Evolutionary conservation across 2,329 filamentous ascomycete species (phyloP).

Genomic region (Pseudofabraea citricarpa): DNA sequence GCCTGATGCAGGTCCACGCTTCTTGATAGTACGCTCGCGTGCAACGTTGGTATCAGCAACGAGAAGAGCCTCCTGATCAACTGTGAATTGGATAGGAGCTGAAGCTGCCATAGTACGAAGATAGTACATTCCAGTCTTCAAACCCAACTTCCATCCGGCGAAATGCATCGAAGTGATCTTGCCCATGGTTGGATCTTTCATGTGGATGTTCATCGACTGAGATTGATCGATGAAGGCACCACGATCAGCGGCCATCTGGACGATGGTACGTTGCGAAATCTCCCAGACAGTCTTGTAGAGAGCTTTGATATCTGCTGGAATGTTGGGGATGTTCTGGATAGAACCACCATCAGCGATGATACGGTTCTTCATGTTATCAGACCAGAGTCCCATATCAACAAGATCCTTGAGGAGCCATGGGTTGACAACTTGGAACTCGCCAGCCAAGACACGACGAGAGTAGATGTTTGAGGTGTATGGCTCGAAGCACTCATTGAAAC

Average conservation of each 20-base stretch:
- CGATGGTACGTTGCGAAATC: conserved; percentile 89
- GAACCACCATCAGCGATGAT: conserved; percentile 97
- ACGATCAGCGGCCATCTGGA: conserved; percentile 97
- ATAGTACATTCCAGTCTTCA: conserved; percentile 99
- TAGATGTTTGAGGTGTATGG: conserved; percentile 99
- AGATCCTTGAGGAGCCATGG: conserved; percentile 98
- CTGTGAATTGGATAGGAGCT: conserved; percentile 97
- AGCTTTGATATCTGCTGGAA: conserved; percentile 90
- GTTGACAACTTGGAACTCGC: conserved; percentile 99
- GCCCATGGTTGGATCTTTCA: conserved; percentile 99
- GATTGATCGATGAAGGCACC: conserved; percentile 99
- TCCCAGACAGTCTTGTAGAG: conserved; percentile 99
- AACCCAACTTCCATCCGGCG: conserved; percentile 94
- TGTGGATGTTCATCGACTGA: conserved; percentile 98
- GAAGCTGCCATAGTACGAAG: conserved; percentile 95
- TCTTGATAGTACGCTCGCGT: conserved; percentile 60
- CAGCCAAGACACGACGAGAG: conserved; percentile 93
- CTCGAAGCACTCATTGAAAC: conserved; percentile 99
- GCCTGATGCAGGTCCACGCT: conserved; percentile 53
- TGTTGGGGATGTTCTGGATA: conserved; percentile 95
- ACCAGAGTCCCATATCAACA: conserved; percentile 97
- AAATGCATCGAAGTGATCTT: conserved; percentile 99
- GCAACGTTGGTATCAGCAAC: conserved; percentile 77
- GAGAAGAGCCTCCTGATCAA: conserved; percentile 92
- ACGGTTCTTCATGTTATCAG: conserved; percentile 99